These are phyloP conservation scores for Fusarium haematococcum DNA, from an alignment of 2,329 filamentous ascomycete species.

Conservation along the genomic window DNA sequence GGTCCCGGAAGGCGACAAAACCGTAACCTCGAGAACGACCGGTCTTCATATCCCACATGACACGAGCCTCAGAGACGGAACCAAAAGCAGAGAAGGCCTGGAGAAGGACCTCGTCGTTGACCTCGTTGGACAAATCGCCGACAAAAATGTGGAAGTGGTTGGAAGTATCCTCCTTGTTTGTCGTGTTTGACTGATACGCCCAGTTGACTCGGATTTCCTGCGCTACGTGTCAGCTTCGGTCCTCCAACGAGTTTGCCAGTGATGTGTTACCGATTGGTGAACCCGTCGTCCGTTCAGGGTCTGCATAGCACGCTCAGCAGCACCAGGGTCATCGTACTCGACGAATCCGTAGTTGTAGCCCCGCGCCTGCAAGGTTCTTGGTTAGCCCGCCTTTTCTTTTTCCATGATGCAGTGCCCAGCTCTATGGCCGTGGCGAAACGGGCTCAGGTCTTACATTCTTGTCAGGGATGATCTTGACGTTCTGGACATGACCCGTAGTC, in stretches of 20 bases:
- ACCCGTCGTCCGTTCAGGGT: slow-evolving; percentile 95
- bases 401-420: not conserved
- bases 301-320: slow-evolving; percentile 96
- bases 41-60: slow-evolving; percentile 99
- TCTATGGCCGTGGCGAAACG: not conserved
- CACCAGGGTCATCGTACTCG: slow-evolving; percentile 97
- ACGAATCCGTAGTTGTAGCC: slow-evolving; percentile 99
- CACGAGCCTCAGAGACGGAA: slow-evolving; percentile 94
- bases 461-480: slow-evolving; percentile 99
- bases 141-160: slow-evolving; percentile 99
- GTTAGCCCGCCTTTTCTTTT: slow-evolving; percentile 36
- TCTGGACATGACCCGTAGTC: slow-evolving; percentile 97
- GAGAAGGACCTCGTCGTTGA: slow-evolving; percentile 93
- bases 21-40: slow-evolving; percentile 97
- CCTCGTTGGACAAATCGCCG: slow-evolving; percentile 96
- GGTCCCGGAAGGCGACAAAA: slow-evolving; percentile 97
- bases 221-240: slow-evolving; percentile 37
- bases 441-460: slow-evolving; percentile 85
- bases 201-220: slow-evolving; percentile 99
- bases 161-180: slow-evolving; percentile 96
- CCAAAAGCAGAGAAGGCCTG: slow-evolving; percentile 98
- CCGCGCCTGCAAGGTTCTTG: slow-evolving; percentile 75
- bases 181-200: slow-evolving; percentile 97
- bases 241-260: not conserved
- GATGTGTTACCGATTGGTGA: slow-evolving; percentile 81